Evolutionary conservation across 2,329 filamentous ascomycete genomes (phyloP), one percentile per base, ranked within the genome.

Genomic region (Talaromyces sp.): DNA sequence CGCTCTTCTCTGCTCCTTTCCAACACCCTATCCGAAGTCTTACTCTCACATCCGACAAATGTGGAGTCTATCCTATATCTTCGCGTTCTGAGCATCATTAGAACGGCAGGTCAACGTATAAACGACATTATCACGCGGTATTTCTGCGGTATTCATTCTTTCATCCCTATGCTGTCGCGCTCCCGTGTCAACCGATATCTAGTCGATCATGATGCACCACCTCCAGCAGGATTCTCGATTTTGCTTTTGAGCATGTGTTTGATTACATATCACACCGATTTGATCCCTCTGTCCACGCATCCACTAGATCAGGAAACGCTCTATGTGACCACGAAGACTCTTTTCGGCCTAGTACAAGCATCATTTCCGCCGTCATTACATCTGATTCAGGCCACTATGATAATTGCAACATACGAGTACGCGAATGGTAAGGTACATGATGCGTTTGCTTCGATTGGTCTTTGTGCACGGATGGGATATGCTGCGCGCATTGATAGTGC

Each of bases 321-420:
- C 9, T 72, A 74, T 62, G 25, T 75, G 9, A 54, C 68, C 11
- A 66, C 68, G 13, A 74, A 70, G 60, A 68, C 70, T 1, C 67
- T 75, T 15, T 69, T 74, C 15, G 67, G 69, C 2, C 70, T 73
- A 25, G 68, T 68, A 0, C 72, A 75, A 19, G 67, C 67, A 13
- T 61, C 66, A 6, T 67, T 59, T 50, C 65, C 68, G 11, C 68
- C 69, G 10, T 69, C 69, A 0, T 22, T 71, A 7, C 65, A 68
- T 54, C 67, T 75, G 19, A 70, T 75, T 45, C 74, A 77, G 62
- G 73, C 74, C 0, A 64, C 69, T 9, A 41, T 73, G 4, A 61
- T 77, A 3, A 57, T 75, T 2, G 70, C 75, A 2, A 35, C 71
- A 2, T 74, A 73, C 61, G 74, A 77, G 52, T 75, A 75, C 52